phyloP scores from a whole-genome alignment of 2,329 filamentous ascomycete species.

The Colletotrichum sp. region DNA sequence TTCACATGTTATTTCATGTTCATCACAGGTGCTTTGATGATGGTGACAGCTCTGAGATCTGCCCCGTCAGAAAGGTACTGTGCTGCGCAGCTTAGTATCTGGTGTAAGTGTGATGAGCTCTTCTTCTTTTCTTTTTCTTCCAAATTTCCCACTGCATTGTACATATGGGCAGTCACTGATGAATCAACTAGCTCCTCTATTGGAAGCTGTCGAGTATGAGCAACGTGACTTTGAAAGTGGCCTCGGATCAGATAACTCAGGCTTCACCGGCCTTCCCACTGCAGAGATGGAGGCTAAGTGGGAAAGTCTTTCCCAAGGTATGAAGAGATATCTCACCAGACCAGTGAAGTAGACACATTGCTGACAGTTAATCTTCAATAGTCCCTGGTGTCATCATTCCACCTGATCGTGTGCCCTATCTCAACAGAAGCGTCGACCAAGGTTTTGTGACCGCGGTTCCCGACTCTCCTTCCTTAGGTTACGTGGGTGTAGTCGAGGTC shows the following conservation, averaged over 20 bases:
- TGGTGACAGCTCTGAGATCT: not conserved
- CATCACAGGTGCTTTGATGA: not conserved
- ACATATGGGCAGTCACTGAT: not conserved
- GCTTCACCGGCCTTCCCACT: not conserved
- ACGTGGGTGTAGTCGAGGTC: not conserved
- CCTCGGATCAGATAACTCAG: not conserved
- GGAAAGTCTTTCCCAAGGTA: not conserved
- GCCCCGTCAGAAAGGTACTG: not conserved
- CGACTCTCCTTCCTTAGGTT: not conserved
- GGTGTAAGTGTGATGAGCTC: not conserved
- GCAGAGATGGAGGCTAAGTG: conserved; percentile 1
- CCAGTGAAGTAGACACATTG: not conserved
- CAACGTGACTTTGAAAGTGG: not conserved
- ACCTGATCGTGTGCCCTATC: not conserved
- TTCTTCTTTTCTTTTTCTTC: not conserved
- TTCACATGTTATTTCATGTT: not conserved
- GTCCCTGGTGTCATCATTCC: not conserved
- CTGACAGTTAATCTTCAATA: not conserved
- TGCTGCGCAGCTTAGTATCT: not conserved
- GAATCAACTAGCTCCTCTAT: not conserved
- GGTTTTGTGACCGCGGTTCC: not conserved
- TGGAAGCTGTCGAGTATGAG: conserved; percentile 2
- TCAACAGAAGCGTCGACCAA: not conserved
- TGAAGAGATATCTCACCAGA: not conserved
- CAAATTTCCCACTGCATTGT: not conserved